Conservation (phyloP, 1,284 basidiomycete species). For the Vanrija pseudolonga region DNA sequence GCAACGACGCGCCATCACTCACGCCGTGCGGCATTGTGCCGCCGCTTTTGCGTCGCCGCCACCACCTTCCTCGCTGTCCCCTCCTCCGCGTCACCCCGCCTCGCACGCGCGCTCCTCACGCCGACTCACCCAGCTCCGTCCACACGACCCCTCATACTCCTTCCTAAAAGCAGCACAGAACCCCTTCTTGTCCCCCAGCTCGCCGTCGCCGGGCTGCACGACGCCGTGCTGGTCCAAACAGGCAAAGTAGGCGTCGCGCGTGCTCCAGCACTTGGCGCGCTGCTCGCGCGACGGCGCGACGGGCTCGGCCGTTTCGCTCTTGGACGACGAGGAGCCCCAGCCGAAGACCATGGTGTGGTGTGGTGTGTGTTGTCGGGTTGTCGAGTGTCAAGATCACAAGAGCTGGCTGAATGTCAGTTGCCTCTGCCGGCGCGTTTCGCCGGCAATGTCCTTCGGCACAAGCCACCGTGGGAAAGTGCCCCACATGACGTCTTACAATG, state of each 20-base stretch:
- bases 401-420: too few relatives aligned
- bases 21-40: too few relatives aligned
- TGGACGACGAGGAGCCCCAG: constrained; percentile 1
- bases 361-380: neutral
- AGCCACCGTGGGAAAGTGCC: too few relatives aligned
- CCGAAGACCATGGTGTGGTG: neutral
- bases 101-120: neutral
- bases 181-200: constrained; percentile 20
- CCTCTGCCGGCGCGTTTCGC: too few relatives aligned
- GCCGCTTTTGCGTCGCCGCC: too few relatives aligned
- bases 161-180: constrained; percentile 39
- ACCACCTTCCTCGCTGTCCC: neutral
- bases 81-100: too few relatives aligned
- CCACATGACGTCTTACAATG: too few relatives aligned
- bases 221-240: constrained; percentile 46
- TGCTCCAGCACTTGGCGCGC: constrained; percentile 47
- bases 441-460: too few relatives aligned
- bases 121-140: constrained; percentile 50
- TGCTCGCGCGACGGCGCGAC: constrained; percentile 44
- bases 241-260: constrained; percentile 48
- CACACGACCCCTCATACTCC: constrained; percentile 45
- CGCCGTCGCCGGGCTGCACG: constrained; percentile 37
- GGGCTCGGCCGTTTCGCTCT: neutral
- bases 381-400: too few relatives aligned
- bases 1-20: too few relatives aligned